Evolutionary conservation across 2,329 filamentous ascomycete genomes (phyloP), one percentile per base, ranked within the genome.

Genomic region (Penicillium sp.): DNA sequence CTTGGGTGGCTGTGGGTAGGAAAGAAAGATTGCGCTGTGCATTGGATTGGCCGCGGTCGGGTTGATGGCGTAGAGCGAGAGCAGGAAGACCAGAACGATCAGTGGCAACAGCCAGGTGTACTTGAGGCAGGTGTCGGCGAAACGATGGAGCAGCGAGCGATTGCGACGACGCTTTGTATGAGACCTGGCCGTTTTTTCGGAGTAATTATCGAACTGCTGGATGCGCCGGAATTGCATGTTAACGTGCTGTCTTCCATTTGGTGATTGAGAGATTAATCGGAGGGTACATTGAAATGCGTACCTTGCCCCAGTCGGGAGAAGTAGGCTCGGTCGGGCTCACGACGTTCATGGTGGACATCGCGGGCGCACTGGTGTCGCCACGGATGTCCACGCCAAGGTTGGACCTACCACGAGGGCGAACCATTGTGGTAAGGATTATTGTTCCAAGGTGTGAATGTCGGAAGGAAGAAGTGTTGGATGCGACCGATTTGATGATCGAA

Each of bases 1-100:
- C 58, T 77, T 75, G n/a, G 76, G 78, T 16, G 89, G 84, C 57
- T 93, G 81, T 55, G 86, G 85, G 79, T 98, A 98, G 50, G 92
- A 95, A 59, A 97, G 87, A 82, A 96, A 96, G 74, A 97, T 87
- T 74, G 91, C 92, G 75, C 82, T 83, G 76, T 90, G 83, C 62
- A 96, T 74, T 13, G 90, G 90, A 74, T 97, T 97, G 56, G 88
- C 86, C 59, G 87, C 81, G 66, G 84, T 86, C 5, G 93, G 93
- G 71, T 92, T 89, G 69, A 90, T 72, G 63, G 86, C 85, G 77
- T 93, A 97, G 59, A 86, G 81, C 49, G 81, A 76, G 58, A 90
- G 77, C 70, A 93, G 81, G 70, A 87, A 67, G 57, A 82, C 59
- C 56, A 91, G 76, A 57, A 96, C 77, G 63, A 89, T 74, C 57